These are phyloP conservation scores for Colletotrichum paranaense DNA, from an alignment of 2,329 filamentous ascomycete genomes.

Conservation along the genomic window DNA sequence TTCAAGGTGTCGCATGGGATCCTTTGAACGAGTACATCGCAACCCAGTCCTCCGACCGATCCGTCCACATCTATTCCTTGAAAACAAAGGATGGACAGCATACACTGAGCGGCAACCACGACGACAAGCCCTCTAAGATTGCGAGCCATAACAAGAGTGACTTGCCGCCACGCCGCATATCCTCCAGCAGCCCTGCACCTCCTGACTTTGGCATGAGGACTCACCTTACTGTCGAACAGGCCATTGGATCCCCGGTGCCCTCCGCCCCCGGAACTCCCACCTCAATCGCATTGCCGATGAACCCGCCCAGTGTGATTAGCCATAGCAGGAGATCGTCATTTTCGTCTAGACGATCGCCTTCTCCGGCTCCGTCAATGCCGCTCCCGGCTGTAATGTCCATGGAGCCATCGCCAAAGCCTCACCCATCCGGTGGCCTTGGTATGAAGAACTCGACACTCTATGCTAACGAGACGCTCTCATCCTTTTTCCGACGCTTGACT, in stretches of 20 bases:
- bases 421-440: conserved; percentile 68
- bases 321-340: conserved; percentile 81
- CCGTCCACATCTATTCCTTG: conserved; percentile 95
- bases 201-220: conserved; percentile 80
- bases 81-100: conserved; percentile 98
- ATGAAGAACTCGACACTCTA: conserved; percentile 91
- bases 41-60: conserved; percentile 97
- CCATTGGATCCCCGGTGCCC: conserved; percentile 83
- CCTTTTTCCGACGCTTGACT: conserved; percentile 92
- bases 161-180: conserved; percentile 89
- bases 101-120: conserved; percentile 72
- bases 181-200: conserved; percentile 91
- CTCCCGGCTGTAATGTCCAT: conserved; percentile 95
- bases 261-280: conserved; percentile 96
- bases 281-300: conserved; percentile 92
- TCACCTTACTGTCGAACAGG: conserved; percentile 66
- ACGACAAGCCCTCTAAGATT: conserved; percentile 79
- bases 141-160: conserved; percentile 86
- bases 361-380: conserved; percentile 92
- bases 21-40: conserved; percentile 98
- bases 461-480: conserved; percentile 95
- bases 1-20: conserved; percentile 98
- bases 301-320: conserved; percentile 85
- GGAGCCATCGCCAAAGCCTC: conserved; percentile 87
- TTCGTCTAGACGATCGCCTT: conserved; percentile 86